Base-by-base conservation (phyloP, 139 green algal species). In the Mychonastes homosphaera region DNA sequence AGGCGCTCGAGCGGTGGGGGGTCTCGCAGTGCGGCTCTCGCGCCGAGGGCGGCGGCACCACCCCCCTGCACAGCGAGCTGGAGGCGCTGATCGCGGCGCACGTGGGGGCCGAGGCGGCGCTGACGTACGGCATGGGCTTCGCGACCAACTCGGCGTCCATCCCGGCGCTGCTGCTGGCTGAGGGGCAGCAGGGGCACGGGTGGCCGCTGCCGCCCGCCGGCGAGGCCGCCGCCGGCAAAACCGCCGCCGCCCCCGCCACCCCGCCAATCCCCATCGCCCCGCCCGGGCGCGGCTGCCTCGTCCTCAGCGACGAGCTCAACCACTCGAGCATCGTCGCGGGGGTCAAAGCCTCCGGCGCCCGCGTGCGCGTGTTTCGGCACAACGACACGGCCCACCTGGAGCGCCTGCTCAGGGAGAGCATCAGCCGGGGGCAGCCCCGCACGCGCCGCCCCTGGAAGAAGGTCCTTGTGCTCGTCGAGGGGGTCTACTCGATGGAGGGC, bases 401-500 rank as follows among this genome's bases (percentile, higher is more conserved):
- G 67, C 62, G 59, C 4, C 66, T 96, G 49, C 77, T 99, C 63
- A 76, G 86, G 1, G 59, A 67, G 2, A 70, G 70, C 55, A 94
- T 98, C 24, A 83, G 84, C 4, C 75, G 96, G 48, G 92, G 92
- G 16, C 92, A 98, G 78, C 87, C 88, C 8, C 79, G 90, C 44
- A 95, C 79, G 13, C 73, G 80, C 33, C 69, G 90, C 18, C 85
- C 87, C 0, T 98, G 91, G 91, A 94, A 86, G 56, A 98, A 97
- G 73, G 77, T 84, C 23, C 64, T 98, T 23, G 80, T 99, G 30
- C 80, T 99, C 9, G 79, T 98, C 6, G 93, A 99, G 74, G 93
- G 93, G 45, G 89, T 98, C 53, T 99, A 98, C 76, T 87, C 69
- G 58, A 99, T 99, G 93, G 93, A 99, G 73, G 93, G 93, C 0